A percentile compares a stretch with the other conserved stretches of the same genome.
phyloP scores from a whole-genome alignment of 768 basidiomycete species.

The Dioszegia aurantiaca region DNA sequence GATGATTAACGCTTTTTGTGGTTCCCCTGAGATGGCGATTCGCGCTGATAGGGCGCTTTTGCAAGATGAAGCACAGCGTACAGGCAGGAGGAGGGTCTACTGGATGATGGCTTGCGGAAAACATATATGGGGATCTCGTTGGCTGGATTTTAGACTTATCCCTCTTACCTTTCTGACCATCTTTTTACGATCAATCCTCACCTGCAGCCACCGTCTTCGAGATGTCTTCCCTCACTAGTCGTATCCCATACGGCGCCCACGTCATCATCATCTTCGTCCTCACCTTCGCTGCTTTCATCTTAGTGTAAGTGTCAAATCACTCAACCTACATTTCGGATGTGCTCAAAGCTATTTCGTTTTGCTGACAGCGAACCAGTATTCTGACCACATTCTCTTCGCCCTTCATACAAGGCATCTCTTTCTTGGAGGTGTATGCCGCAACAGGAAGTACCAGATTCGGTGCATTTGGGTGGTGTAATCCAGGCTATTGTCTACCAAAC shows the following conservation, averaged over 20 bases:
- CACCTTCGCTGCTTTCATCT: conserved; percentile 40
- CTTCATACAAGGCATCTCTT: conserved; percentile 49
- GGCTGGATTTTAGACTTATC: background rate
- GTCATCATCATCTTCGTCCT: conserved; percentile 48
- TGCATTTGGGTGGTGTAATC: conserved; percentile 47
- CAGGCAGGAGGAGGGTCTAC: background rate
- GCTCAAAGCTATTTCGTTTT: too few relatives aligned
- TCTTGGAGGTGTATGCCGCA: conserved; percentile 30
- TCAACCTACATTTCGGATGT: background rate
- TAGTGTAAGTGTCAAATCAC: conserved; percentile 33
- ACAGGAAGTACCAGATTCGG: conserved; percentile 39
- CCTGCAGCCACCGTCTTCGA: background rate
- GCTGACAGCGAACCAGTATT: conserved; percentile 40
- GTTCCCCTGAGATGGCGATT: background rate
- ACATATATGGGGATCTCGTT: background rate
- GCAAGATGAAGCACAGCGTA: background rate
- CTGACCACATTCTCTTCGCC: conserved; percentile 51
- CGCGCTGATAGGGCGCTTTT: background rate
- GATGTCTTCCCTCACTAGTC: conserved; percentile 5
- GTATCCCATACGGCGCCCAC: conserved; percentile 48
- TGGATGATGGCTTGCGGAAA: background rate
- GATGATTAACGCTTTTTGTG: conserved; percentile 1
- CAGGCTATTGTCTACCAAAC: conserved; percentile 37
- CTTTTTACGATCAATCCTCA: background rate
- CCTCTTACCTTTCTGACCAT: background rate